Base-by-base conservation (phyloP, 202 grass and related monocot genomes). In the Eragrostis tef region DNA sequence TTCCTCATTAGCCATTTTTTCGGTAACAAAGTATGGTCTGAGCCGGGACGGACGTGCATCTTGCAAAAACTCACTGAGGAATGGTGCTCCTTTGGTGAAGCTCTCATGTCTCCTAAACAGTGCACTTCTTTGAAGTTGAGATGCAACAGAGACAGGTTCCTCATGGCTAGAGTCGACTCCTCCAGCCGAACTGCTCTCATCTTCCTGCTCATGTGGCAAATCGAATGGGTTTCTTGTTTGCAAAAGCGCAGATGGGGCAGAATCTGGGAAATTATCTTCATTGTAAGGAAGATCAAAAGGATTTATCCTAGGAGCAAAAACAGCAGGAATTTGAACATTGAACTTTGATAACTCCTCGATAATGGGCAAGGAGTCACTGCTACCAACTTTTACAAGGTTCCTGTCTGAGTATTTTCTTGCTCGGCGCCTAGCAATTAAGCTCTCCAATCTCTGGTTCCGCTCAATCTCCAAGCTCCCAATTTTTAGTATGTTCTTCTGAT, bases 91-190 rank as follows among this genome's bases (percentile, higher is more conserved):
- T 68, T 82, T 64, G 8, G 92, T 94, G 85, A 94, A 94, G 79
- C 94, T 98, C 51, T 94, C 92, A 67, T 98, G 88, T 77, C 94
- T 93, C 82, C 92, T 94, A 82, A 89, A 86, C 53, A 93, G 31
- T 15, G 61, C 66, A 89, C 84, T 86, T 19, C 65, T 86, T 47
- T 71, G 80, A 68, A 80, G 71, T 76, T 76, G 82, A 50, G 48
- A 67, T 17, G 27, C 36, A 69, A 67, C 48, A 72, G 22, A 52
- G 73, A 51, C 53, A 71, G 79, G 59, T 51, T 88, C 86, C 25
- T 19, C 62, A 45, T 75, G 41, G 58, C 36, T 86, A 70, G 54
- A 83, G 58, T 21, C 72, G 46, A 16, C 26, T 70, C 64, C 79
- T 62, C 15, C 64, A 51, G 21, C 26, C 19, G 76, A 87, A 51